A percentile compares a stretch with the other conserved stretches of the same genome.
Conservation (phyloP, 2,329 filamentous ascomycete genomes). For the Aspergillus ochraceus region DNA sequence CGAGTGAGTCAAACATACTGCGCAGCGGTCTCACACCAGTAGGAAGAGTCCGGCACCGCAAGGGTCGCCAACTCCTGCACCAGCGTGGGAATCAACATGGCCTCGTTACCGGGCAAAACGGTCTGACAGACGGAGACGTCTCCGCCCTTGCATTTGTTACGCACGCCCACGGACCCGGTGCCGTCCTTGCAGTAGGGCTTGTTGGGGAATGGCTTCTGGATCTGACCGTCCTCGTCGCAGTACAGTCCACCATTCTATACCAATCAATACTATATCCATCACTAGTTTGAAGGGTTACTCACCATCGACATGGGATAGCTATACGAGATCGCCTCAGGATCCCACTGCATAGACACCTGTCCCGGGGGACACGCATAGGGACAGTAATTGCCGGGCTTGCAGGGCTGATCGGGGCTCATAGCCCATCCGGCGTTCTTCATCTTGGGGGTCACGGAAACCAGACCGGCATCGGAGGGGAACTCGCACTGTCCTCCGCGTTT, state of each 20-base stretch:
- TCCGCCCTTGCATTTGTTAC: conserved; percentile 62
- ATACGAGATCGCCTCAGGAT: conserved; percentile 66
- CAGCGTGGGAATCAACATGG: conserved; percentile 78
- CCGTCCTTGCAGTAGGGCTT: conserved; percentile 70
- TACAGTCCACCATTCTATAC: conserved; percentile 70
- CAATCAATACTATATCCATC: conserved; percentile 17
- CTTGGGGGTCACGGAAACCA: conserved; percentile 67
- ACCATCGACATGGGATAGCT: conserved; percentile 72
- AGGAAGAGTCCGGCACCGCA: conserved; percentile 68
- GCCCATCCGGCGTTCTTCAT: conserved; percentile 72
- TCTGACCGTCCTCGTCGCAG: conserved; percentile 65
- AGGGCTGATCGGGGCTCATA: conserved; percentile 72
- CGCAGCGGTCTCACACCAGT: conserved; percentile 72
- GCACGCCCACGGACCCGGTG: conserved; percentile 62
- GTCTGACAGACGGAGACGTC: conserved; percentile 75
- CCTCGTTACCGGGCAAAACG: conserved; percentile 74
- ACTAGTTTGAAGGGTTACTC: conserved; percentile 27
- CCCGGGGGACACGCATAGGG: conserved; percentile 75
- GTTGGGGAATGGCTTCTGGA: conserved; percentile 68
- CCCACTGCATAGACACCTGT: conserved; percentile 78
- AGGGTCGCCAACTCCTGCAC: conserved; percentile 59
- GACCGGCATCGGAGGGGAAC: conserved; percentile 66
- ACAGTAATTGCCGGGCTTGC: conserved; percentile 67
- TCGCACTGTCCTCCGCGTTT: conserved; percentile 61
- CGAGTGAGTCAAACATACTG: conserved; percentile 58